Conservation (phyloP, 2,329 filamentous ascomycete species). For the Byssothecium circinans region DNA sequence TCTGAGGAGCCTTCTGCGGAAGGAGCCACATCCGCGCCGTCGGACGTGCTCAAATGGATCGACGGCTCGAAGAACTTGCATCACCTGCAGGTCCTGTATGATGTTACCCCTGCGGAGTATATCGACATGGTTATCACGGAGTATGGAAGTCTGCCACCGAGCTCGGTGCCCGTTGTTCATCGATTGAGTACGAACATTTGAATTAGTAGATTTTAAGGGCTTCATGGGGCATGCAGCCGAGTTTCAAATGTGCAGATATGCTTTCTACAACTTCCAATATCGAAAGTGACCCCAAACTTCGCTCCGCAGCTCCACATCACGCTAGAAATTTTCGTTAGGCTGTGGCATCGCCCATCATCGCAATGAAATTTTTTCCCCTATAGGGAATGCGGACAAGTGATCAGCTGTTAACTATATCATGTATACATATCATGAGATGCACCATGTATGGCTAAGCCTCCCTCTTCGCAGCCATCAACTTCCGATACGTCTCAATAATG, state of each 20-base stretch:
- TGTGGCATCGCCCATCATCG: too few relatives aligned
- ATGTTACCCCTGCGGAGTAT: constrained; percentile 85
- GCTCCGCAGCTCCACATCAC: too few relatives aligned
- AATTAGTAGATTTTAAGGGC: too few relatives aligned
- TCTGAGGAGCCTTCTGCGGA: constrained; percentile 20
- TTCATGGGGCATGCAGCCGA: too few relatives aligned
- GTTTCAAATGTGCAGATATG: too few relatives aligned
- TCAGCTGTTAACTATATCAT: too few relatives aligned
- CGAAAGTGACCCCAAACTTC: too few relatives aligned
- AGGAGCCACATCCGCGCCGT: constrained; percentile 26
- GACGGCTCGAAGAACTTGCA: constrained; percentile 52
- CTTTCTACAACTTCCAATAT: too few relatives aligned
- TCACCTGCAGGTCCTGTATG: constrained; percentile 78
- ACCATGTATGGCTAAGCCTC: constrained; percentile 6
- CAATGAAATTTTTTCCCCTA: too few relatives aligned
- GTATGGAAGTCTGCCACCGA: constrained; percentile 81
- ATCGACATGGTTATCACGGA: constrained; percentile 90
- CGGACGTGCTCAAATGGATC: constrained; percentile 43
- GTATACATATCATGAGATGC: too few relatives aligned
- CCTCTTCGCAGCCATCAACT: constrained; percentile 59
- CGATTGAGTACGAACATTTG: constrained; percentile 51
- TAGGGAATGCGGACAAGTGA: too few relatives aligned
- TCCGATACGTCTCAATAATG: constrained; percentile 74
- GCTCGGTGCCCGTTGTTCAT: constrained; percentile 77
- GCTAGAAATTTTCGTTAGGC: too few relatives aligned